These are phyloP conservation scores for Medicago truncatula DNA, from an alignment of 306 rosid species.

Conservation along the genomic window MtrunA17r5.0-ANR NC_053047.1:10859001-10859500, in stretches of 20 bases:
- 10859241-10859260: too few relatives aligned
- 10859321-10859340: too few relatives aligned
- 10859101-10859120: constrained; percentile 92
- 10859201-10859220: constrained; percentile 4
- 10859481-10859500: neutral
- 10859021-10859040: neutral
- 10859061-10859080: neutral
- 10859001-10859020: neutral
- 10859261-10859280: too few relatives aligned
- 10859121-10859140: constrained; percentile 68
- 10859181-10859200: constrained; percentile 69
- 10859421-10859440: too few relatives aligned
- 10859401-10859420: too few relatives aligned
- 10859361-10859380: too few relatives aligned
- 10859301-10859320: too few relatives aligned
- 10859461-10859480: too few relatives aligned
- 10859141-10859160: constrained; percentile 88
- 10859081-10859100: constrained; percentile 70
- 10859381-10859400: neutral
- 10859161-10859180: constrained; percentile 85
- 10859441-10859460: neutral
- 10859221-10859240: neutral
- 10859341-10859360: too few relatives aligned
- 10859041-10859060: neutral
- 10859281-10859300: too few relatives aligned